Percentiles rank a stretch among this genome's conserved stretches.
Evolutionary conservation across 352 stramenopile species (phyloP).

Genomic region (Pythium insidiosum): DNA sequence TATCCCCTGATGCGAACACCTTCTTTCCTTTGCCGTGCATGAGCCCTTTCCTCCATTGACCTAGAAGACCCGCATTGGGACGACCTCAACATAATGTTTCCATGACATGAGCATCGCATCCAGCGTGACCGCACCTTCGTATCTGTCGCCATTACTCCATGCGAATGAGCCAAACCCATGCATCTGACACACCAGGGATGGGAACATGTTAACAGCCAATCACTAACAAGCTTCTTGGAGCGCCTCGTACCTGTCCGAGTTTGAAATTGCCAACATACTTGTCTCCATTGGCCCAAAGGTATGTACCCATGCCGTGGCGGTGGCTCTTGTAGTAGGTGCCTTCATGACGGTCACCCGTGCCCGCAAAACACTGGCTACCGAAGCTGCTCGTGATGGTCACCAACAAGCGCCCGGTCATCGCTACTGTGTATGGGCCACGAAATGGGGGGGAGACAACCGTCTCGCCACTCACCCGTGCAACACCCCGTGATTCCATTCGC

Average conservation of each 20-base stretch:
- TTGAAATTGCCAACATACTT: slow-evolving; percentile 85
- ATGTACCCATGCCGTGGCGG: slow-evolving; percentile 76
- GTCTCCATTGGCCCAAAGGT: slow-evolving; percentile 85
- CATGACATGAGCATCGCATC: no score
- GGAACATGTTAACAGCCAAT: no score
- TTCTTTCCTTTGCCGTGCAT: slow-evolving; percentile 77
- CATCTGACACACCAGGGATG: no score
- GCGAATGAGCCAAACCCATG: slow-evolving; percentile 63
- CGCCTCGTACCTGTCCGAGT: slow-evolving; percentile 66
- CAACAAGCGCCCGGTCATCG: no score
- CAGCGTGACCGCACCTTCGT: slow-evolving; percentile 63
- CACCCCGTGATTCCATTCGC: slow-evolving; percentile 72
- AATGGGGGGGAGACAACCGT: no score
- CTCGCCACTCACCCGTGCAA: slow-evolving; percentile 78
- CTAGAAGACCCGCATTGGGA: no score
- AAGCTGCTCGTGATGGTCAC: slow-evolving; percentile 66
- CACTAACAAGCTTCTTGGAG: no score
- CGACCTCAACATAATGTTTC: no score
- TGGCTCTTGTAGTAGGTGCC: slow-evolving; percentile 84
- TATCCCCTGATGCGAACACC: slow-evolving; percentile 46
- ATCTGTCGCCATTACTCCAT: slow-evolving; percentile 67
- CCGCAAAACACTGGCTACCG: slow-evolving; percentile 74
- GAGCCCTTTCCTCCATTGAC: slow-evolving; percentile 66
- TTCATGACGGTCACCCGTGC: slow-evolving; percentile 80
- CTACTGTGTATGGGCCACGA: no score